Evolutionary conservation across 345 rosid species (phyloP).

Genomic region (Hibiscus tridactylites): DNA sequence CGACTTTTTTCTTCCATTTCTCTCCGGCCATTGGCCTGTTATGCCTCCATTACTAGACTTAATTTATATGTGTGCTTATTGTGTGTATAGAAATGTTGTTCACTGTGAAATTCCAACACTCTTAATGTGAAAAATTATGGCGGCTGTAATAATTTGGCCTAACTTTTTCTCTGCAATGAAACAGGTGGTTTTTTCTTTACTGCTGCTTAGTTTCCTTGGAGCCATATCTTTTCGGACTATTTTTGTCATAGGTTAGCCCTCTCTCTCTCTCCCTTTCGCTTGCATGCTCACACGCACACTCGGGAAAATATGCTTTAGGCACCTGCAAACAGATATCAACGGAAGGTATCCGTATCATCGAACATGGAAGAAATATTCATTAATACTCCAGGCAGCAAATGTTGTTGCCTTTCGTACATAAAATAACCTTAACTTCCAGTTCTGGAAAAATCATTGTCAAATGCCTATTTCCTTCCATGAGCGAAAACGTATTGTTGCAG

Average conservation of each 20-base stretch:
- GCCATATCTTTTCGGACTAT: constrained; percentile 48
- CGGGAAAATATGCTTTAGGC: not conserved
- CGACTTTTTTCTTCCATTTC: not conserved
- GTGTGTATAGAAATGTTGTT: not conserved
- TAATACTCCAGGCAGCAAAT: not conserved
- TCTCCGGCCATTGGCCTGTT: not conserved
- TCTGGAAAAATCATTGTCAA: not conserved
- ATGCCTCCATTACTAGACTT: not conserved
- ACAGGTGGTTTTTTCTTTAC: constrained; percentile 50
- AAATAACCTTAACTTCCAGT: not conserved
- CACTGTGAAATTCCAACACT: not conserved
- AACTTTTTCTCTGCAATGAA: constrained; percentile 18
- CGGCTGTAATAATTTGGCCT: not conserved
- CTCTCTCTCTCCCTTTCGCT: constrained; percentile 26
- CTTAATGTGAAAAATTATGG: not conserved
- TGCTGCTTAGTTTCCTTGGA: constrained; percentile 56
- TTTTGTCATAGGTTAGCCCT: constrained; percentile 52
- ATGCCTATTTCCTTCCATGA: not conserved
- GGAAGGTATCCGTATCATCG: not conserved
- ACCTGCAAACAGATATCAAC: not conserved
- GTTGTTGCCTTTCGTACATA: not conserved
- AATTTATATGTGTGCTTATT: not conserved
- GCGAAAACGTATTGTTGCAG: constrained; percentile 27
- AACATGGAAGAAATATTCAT: too few species aligned
- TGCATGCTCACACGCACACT: not conserved